Base-by-base conservation (phyloP, 2,329 filamentous ascomycete species). In the Aspergillus fumigatiaffinis region DNA sequence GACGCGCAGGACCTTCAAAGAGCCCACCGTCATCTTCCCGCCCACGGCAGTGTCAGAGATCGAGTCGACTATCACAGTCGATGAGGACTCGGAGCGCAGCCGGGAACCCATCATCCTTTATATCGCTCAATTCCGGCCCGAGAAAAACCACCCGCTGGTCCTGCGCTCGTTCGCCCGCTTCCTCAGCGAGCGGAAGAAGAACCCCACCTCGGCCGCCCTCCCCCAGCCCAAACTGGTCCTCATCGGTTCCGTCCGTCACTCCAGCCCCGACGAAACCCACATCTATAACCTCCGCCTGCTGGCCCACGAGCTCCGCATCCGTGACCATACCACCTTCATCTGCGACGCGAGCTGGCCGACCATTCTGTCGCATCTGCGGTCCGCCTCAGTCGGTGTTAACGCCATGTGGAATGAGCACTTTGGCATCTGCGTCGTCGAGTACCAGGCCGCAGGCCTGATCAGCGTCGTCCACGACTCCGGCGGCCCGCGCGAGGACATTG, bases 401-500 rank as follows among this genome's bases (percentile, higher is more conserved):
- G 91, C 90, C 68, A 99, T 99, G 94, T 99, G 94, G 93, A 97
- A 97, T 72, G 94, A 99, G 77, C 94, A 99, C 74, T 99, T 99
- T 72, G 94, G 94, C 23, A 99, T 99, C 58, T 94, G 94, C 1
- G 92, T 97, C 17, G 94, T 99, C 44, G 94, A 99, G 79, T 99
- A 97, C 71, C 92, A 97, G 72, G 94, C 94, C 3, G 94, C 94
- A 0, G 94, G 94, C 1, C 79, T 99, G 57, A 92, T 99, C 56
- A 87, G 89, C 4, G 92, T 99, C 0, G 94, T 97, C 8, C 94
- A 99, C 68, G 82, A 97, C 73, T 94, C 90, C 52, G 94, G 93
- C 8, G 94, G 94, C 0, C 94, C 94, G 1, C 96, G 94, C 75
- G 76, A 91, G 60, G 94, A 99, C 71, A 99, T 99, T 64, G 93